phyloP scores from a whole-genome alignment of 1,139 yeast species.

The Candida freyschussii region DNA sequence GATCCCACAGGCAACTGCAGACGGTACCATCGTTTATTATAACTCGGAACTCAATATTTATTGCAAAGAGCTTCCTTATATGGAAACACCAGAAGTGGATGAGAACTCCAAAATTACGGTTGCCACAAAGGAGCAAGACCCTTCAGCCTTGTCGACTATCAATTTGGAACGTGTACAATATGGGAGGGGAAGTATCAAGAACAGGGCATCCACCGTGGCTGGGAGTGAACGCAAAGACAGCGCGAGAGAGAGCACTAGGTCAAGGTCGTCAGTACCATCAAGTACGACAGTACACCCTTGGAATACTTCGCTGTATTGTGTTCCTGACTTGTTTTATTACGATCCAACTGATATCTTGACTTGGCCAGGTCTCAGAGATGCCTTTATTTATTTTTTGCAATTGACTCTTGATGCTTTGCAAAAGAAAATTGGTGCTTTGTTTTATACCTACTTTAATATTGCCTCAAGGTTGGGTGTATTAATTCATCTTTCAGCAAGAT shows the following conservation, averaged over 20 bases:
- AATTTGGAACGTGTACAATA: slow-evolving; percentile 5
- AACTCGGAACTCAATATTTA: slow-evolving; percentile 55
- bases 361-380: slow-evolving; percentile 51
- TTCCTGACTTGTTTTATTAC: slow-evolving; percentile 45
- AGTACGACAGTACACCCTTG: slow-evolving; percentile 24
- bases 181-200: slow-evolving; percentile 4
- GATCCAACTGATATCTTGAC: slow-evolving; percentile 52
- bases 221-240: slow-evolving; percentile 17
- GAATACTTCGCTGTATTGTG: slow-evolving; percentile 23
- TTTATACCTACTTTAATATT: slow-evolving; percentile 46
- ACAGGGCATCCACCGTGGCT: slow-evolving; percentile 11
- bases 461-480: slow-evolving; percentile 45
- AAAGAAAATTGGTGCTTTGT: slow-evolving; percentile 45
- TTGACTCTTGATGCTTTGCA: slow-evolving; percentile 44
- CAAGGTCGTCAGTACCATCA: slow-evolving; percentile 14
- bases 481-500: slow-evolving; percentile 46
- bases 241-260: slow-evolving; percentile 11
- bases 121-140: slow-evolving; percentile 13
- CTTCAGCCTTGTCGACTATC: slow-evolving; percentile 7
- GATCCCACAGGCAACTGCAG: slow-evolving; percentile 55
- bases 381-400: slow-evolving; percentile 42
- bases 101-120: slow-evolving; percentile 28
- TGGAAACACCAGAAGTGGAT: slow-evolving; percentile 33
- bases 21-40: slow-evolving; percentile 54
- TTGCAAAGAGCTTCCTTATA: slow-evolving; percentile 51